Evolutionary conservation across 2,329 filamentous ascomycete genomes (phyloP).

Genomic region (Aspergillus neotritici): DNA sequence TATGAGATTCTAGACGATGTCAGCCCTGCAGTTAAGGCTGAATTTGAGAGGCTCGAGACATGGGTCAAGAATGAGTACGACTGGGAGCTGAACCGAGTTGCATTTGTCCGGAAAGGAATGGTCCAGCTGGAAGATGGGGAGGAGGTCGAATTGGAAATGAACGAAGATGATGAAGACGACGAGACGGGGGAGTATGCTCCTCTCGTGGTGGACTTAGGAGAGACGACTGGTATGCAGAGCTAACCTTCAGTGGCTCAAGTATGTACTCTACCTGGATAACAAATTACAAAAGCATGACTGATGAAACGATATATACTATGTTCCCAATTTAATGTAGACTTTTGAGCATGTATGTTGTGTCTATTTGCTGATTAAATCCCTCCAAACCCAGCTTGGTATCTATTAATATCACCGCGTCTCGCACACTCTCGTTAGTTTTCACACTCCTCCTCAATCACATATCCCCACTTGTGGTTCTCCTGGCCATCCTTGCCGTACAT

Average conservation of each 20-base stretch:
- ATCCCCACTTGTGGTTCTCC: conserved; percentile 62
- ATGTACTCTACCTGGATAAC: not conserved
- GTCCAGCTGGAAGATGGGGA: conserved; percentile 60
- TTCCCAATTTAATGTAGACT: too few species aligned
- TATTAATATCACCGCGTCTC: not conserved
- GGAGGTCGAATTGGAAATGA: conserved; percentile 54
- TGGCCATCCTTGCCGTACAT: conserved; percentile 69
- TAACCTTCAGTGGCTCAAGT: not conserved
- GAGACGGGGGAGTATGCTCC: conserved; percentile 62
- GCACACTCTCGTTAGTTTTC: conserved; percentile 18
- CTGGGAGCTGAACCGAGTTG: conserved; percentile 52
- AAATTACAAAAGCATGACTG: not conserved
- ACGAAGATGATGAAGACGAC: conserved; percentile 58
- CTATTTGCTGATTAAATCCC: too few species aligned
- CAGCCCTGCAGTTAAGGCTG: conserved; percentile 43
- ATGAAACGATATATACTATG: conserved; percentile 5
- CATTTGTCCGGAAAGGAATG: conserved; percentile 53
- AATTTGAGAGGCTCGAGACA: conserved; percentile 51
- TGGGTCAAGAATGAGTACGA: conserved; percentile 51
- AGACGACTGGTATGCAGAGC: conserved; percentile 4
- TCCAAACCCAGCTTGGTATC: not conserved
- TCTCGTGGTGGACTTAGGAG: conserved; percentile 49
- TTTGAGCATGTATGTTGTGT: too few species aligned
- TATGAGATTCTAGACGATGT: conserved; percentile 40
- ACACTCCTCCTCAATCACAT: conserved; percentile 59